phyloP scores from a whole-genome alignment of 228 moss, liverwort and hornwort species.

The Sphagnum fallax region DNA sequence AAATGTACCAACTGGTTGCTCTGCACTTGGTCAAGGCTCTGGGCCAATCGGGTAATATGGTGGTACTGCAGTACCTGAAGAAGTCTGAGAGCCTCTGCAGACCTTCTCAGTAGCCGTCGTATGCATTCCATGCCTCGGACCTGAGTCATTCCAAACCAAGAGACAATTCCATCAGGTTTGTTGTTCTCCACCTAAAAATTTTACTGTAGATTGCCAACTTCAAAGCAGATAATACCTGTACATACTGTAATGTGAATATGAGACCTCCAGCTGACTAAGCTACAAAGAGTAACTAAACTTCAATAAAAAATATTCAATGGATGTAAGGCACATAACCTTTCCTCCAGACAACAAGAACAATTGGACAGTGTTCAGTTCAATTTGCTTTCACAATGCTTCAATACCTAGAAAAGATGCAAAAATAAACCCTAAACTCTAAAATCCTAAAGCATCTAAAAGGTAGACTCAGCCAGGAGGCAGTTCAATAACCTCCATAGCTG shows the following conservation, averaged over 20 bases:
- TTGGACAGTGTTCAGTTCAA: no score
- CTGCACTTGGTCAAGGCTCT: conserved; percentile 63
- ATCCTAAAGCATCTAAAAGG: no score
- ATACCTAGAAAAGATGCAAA: no score
- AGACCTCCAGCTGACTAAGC: no score
- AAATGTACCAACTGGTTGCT: conserved; percentile 69
- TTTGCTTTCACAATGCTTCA: no score
- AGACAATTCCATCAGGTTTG: no score
- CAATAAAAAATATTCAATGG: neutral
- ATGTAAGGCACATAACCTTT: neutral
- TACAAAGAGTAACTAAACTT: no score
- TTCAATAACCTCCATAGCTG: conserved; percentile 79
- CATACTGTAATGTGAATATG: no score
- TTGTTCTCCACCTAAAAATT: neutral
- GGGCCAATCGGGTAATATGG: conserved; percentile 83
- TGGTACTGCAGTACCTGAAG: conserved; percentile 92
- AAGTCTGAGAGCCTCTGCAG: conserved; percentile 93
- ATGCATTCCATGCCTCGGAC: conserved; percentile 97
- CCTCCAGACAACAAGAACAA: no score
- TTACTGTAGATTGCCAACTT: neutral
- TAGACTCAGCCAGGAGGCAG: no score
- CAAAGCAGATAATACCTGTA: no score
- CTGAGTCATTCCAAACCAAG: conserved; percentile 17
- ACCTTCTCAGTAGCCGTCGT: conserved; percentile 81
- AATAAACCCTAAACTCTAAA: no score